Percentiles rank a stretch among this genome's conserved stretches.
Evolutionary conservation across 306 rosid species (phyloP).

Genomic region (Ormosia semicastrata): DNA sequence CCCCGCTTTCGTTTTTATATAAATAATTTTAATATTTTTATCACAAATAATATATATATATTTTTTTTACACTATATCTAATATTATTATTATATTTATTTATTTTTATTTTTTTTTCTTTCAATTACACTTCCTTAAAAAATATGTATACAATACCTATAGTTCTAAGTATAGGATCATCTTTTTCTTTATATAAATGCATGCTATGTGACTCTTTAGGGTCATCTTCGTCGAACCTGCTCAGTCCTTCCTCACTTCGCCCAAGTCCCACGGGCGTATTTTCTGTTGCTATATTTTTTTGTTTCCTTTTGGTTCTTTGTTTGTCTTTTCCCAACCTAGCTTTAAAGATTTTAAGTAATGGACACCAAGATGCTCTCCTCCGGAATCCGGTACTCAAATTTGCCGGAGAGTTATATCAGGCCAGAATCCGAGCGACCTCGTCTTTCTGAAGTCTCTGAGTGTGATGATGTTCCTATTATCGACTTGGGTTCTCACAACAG

Average conservation of each 20-base stretch:
- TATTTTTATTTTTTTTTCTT: no score
- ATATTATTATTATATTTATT: no score
- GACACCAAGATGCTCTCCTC: conserved; percentile 59
- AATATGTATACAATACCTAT: no score
- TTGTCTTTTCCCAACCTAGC: background rate
- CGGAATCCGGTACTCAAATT: conserved; percentile 40
- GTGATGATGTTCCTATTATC: conserved; percentile 67
- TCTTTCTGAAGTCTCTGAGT: conserved; percentile 52
- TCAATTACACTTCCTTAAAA: no score
- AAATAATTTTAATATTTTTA: no score
- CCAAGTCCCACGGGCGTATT: background rate
- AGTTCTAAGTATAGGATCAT: no score
- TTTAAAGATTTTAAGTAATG: conserved; percentile 33
- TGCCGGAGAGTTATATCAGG: conserved; percentile 71
- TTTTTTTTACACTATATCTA: no score
- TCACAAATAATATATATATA: no score
- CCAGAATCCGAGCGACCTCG: conserved; percentile 89
- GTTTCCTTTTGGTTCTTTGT: background rate
- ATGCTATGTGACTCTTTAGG: background rate
- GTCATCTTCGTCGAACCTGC: conserved; percentile 25
- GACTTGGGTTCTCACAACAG: conserved; percentile 51
- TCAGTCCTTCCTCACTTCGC: background rate
- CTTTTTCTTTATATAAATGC: background rate
- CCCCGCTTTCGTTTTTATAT: no score
- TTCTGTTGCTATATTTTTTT: background rate